phyloP scores from a whole-genome alignment of 1,139 yeast genomes.

The Kodamaea anthophila region DNA sequence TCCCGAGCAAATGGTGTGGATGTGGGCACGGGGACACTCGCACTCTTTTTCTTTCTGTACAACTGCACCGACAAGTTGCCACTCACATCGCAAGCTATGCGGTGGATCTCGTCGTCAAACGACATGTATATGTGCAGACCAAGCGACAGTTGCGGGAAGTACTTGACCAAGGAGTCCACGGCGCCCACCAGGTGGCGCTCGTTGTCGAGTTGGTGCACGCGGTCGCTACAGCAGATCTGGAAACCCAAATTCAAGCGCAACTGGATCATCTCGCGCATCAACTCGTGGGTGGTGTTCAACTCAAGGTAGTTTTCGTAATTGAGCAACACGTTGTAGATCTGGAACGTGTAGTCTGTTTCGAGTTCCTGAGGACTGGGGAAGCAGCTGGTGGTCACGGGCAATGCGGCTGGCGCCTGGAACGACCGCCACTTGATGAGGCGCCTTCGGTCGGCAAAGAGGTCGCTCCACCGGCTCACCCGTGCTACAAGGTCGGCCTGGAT shows the following conservation, averaged over 20 bases:
- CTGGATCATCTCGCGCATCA: constrained; percentile 84
- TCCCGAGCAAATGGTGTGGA: not conserved
- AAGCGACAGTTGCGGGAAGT: constrained; percentile 31
- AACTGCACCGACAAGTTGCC: constrained; percentile 74
- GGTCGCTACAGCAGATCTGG: constrained; percentile 75
- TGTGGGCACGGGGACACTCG: constrained; percentile 4
- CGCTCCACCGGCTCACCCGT: constrained; percentile 70
- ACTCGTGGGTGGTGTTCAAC: constrained; percentile 49
- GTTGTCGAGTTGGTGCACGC: constrained; percentile 59
- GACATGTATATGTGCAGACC: constrained; percentile 69
- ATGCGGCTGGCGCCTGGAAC: constrained; percentile 84
- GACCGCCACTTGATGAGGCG: constrained; percentile 87
- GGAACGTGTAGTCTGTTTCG: constrained; percentile 54
- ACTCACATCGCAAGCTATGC: constrained; percentile 65
- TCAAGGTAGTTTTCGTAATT: constrained; percentile 49
- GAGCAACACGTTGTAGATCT: constrained; percentile 57
- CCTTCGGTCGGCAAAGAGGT: constrained; percentile 71
- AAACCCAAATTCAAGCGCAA: constrained; percentile 79
- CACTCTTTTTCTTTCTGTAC: constrained; percentile 28
- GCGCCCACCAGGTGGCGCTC: constrained; percentile 57
- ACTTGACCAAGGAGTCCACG: constrained; percentile 31
- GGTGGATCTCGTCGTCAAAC: constrained; percentile 77
- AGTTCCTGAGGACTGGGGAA: constrained; percentile 71
- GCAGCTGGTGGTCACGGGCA: constrained; percentile 73
- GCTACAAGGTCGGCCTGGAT: constrained; percentile 41